Percentiles rank a stretch among this genome's conserved stretches.
Evolutionary conservation across 2,329 filamentous ascomycete genomes (phyloP).

Genomic region (Pseudopyrenochaeta lycopersici): DNA sequence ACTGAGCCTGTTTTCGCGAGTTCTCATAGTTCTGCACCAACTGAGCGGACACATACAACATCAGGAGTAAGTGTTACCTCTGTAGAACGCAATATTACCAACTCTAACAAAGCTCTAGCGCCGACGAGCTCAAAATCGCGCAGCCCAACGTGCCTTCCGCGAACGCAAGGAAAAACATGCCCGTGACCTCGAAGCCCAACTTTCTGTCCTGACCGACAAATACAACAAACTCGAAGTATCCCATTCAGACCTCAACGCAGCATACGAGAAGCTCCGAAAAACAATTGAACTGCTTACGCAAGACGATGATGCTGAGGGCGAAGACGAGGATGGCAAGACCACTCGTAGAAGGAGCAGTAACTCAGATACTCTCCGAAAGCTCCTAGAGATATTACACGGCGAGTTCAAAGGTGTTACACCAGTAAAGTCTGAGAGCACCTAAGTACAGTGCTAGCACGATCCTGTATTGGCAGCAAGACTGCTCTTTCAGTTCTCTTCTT

Average conservation of each 20-base stretch:
- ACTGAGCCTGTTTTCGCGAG: constrained; percentile 33
- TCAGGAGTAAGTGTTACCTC: constrained; percentile 45
- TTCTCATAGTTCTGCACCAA: constrained; percentile 22
- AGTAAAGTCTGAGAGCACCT: constrained; percentile 34
- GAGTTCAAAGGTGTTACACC: constrained; percentile 39
- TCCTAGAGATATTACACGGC: constrained; percentile 50
- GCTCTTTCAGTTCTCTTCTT: constrained; percentile 12
- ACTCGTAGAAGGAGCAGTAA: constrained; percentile 37
- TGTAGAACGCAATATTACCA: background rate
- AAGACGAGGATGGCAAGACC: constrained; percentile 33
- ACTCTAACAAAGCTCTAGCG: constrained; percentile 51
- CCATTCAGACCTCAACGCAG: constrained; percentile 54
- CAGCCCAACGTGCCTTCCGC: constrained; percentile 68
- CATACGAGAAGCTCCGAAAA: constrained; percentile 53
- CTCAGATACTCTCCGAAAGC: constrained; percentile 48
- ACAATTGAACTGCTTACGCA: constrained; percentile 50
- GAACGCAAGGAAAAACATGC: constrained; percentile 73
- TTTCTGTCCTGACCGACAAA: constrained; percentile 63
- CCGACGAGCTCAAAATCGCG: constrained; percentile 68
- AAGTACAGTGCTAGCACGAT: background rate
- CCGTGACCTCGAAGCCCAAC: constrained; percentile 67
- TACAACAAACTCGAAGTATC: constrained; percentile 65
- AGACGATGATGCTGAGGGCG: constrained; percentile 43
- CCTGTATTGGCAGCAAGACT: background rate
- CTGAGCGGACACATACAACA: constrained; percentile 49